These are phyloP conservation scores for Seiridium cupressi DNA, from an alignment of 2,329 filamentous ascomycete species.

Conservation along the genomic window DNA sequence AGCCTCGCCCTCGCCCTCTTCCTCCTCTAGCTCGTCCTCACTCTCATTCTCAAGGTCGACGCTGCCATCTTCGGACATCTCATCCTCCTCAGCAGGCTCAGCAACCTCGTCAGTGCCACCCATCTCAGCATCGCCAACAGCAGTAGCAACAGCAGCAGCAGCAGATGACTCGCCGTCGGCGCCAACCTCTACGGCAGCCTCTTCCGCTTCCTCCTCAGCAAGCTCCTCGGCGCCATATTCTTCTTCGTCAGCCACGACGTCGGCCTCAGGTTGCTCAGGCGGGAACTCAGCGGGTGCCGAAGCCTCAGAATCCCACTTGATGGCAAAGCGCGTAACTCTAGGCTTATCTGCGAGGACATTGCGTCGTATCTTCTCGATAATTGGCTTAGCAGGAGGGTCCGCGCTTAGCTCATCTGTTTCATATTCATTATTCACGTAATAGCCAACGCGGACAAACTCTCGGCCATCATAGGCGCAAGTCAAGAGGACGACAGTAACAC, in stretches of 20 bases:
- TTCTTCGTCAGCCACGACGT: conserved; percentile 79
- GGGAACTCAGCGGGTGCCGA: conserved; percentile 94
- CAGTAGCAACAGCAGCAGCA: conserved; percentile 57
- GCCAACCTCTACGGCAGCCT: conserved; percentile 44
- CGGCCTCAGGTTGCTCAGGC: conserved; percentile 95
- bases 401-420: conserved; percentile 84
- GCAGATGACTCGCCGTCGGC: conserved; percentile 41
- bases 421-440: conserved; percentile 99
- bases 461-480: conserved; percentile 95
- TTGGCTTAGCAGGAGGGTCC: conserved; percentile 87
- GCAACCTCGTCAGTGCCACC: conserved; percentile 51
- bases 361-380: conserved; percentile 87
- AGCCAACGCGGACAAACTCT: conserved; percentile 96
- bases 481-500: conserved; percentile 94
- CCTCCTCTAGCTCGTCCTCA: conserved; percentile 63
- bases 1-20: conserved; percentile 33
- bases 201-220: conserved; percentile 63
- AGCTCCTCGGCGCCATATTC: conserved; percentile 90
- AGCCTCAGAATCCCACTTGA: conserved; percentile 99
- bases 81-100: conserved; percentile 58
- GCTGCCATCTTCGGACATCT: conserved; percentile 64
- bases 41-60: conserved; percentile 73
- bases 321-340: conserved; percentile 93
- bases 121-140: conserved; percentile 67
- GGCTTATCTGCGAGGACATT: conserved; percentile 97